These are phyloP conservation scores for Penicillium daleae DNA, from an alignment of 495 filamentous ascomycete genomes.

Conservation along the genomic window DNA sequence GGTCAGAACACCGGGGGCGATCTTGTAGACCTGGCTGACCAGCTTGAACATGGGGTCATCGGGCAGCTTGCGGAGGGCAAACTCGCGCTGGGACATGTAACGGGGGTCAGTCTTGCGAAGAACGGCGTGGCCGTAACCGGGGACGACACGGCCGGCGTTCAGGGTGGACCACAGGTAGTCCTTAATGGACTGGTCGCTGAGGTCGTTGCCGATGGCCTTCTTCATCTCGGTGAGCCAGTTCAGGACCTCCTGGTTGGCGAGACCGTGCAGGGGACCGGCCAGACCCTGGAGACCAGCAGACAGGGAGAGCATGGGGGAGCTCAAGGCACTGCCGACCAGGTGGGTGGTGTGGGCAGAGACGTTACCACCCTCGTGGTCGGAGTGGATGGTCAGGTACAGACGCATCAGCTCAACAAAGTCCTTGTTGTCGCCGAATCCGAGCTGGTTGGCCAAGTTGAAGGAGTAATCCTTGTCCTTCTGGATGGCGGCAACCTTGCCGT, in stretches of 20 bases:
- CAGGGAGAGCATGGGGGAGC: constrained; percentile 95
- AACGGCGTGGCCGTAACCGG: constrained; percentile 97
- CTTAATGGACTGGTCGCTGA: constrained; percentile 92
- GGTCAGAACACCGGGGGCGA: constrained; percentile 93
- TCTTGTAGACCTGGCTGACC: constrained; percentile 99
- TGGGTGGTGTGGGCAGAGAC: constrained; percentile 98
- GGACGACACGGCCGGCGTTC: constrained; percentile 92
- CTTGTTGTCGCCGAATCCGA: constrained; percentile 91
- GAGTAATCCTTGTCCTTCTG: constrained; percentile 98
- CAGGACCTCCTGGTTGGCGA: constrained; percentile 99
- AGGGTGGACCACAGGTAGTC: constrained; percentile 98
- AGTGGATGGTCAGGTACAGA: constrained; percentile 98
- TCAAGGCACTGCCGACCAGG: constrained; percentile 94
- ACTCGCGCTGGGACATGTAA: constrained; percentile 95
- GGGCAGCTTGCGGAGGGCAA: constrained; percentile 89
- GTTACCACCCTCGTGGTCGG: constrained; percentile 98
- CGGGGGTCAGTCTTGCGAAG: constrained; percentile 99
- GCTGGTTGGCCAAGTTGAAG: constrained; percentile 98
- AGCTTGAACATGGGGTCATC: constrained; percentile 99
- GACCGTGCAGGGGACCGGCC: constrained; percentile 95
- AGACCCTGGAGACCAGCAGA: constrained; percentile 96
- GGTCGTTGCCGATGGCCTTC: constrained; percentile 87
- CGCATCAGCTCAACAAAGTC: constrained; percentile 98
- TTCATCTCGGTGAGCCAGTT: constrained; percentile 99
- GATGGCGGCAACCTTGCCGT: constrained; percentile 93